These are phyloP conservation scores for Solanum clarkiae DNA, from an alignment of 257 asterid species.

Conservation along the genomic window DNA sequence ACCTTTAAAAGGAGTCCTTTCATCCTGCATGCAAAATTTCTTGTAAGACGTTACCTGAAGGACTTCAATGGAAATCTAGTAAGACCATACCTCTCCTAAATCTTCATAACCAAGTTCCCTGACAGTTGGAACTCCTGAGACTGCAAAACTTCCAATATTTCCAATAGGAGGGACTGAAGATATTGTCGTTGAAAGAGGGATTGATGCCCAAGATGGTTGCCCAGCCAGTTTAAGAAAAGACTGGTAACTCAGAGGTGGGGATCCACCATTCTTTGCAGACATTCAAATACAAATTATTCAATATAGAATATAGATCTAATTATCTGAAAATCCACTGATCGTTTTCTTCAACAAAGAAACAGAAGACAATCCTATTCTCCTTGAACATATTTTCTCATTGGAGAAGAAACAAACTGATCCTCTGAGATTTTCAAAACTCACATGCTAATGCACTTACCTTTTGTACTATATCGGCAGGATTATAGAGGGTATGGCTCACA, in stretches of 20 bases:
- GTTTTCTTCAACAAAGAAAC: neutral
- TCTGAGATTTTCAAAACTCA: neutral
- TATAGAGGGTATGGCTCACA: constrained; percentile 82
- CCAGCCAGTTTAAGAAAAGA: constrained; percentile 85
- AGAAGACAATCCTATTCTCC: neutral
- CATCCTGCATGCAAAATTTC: constrained; percentile 33
- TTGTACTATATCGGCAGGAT: constrained; percentile 69
- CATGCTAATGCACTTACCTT: constrained; percentile 32
- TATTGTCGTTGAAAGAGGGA: constrained; percentile 36
- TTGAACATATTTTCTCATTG: neutral
- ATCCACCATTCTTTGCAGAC: constrained; percentile 67
- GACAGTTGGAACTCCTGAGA: constrained; percentile 62
- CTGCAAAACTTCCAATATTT: constrained; percentile 27
- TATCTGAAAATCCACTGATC: neutral
- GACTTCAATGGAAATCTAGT: neutral
- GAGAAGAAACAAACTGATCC: neutral
- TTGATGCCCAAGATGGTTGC: constrained; percentile 66
- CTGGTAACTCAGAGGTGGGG: constrained; percentile 75
- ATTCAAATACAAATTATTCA: neutral
- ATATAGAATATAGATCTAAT: neutral
- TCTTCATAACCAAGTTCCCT: constrained; percentile 74
- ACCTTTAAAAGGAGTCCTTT: constrained; percentile 67
- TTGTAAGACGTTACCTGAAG: neutral
- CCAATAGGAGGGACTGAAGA: constrained; percentile 64
- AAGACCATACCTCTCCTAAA: constrained; percentile 34